Evolutionary conservation across 1,284 basidiomycete genomes (phyloP), one percentile per base, ranked within the genome.

Genomic region (Coniferiporia sulphurascens): DNA sequence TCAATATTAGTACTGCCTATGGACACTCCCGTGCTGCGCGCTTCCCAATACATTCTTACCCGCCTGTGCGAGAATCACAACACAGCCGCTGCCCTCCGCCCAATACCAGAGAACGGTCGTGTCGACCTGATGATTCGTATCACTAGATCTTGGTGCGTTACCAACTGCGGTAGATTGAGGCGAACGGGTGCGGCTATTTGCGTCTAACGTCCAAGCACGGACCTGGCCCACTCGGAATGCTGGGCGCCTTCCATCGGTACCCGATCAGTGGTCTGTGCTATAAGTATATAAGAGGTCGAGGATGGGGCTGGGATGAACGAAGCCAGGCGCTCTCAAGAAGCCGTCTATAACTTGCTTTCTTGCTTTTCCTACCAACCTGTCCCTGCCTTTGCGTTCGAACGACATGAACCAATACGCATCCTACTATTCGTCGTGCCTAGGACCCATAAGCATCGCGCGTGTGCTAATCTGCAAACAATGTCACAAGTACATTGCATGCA

Each of bases 381-480:
- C 44, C 17, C 13, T n/a, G 17, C 10, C 15, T 46, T 52, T 44
- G 17, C 34, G 8, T 3, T 27, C 12, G 45, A 10, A 15, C 34
- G 13, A 21, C 19, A 58, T 58, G 56, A 45, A 53, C 32, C 45
- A 60, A 48, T 60, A 60, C 48, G 59, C 60, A 2, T 61, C 60
- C 13, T 61, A 61, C 50, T 61, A 61, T 34, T 56, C 60, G 34
- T 58, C 55, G 17, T 61, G 55, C 17, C 43, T 61, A 21, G 60
- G 60, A 6, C 60, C 60, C 8, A 34, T 61, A 6, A 61, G 60
- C 43, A 55, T 61, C 22, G 60, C 55, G 19, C 60, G 60, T 15
- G 51, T 61, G 13, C 50, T 61, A 15, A 58, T 61, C 13, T 61
- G 60, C 55, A 61, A 61, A 41, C 21, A 57, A 54, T 61, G 60